Evolutionary conservation across 2,329 filamentous ascomycete genomes (phyloP), one percentile per base, ranked within the genome.

Genomic region (Xylaria sp.): DNA sequence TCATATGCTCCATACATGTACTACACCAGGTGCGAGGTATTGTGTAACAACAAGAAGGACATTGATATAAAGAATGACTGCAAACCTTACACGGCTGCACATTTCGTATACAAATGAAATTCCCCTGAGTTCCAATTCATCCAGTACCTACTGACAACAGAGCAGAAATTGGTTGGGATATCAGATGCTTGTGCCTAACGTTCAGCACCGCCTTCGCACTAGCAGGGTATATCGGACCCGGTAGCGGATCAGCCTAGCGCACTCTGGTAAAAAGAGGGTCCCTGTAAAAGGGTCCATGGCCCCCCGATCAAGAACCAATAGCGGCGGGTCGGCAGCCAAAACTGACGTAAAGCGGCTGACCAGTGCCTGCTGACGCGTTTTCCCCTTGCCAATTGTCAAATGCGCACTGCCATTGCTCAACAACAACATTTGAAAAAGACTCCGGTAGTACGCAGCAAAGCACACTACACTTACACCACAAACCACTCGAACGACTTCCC

Each of bases 331-430:
- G 28, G 56, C 28, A 37, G 41, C 46, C n/a, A 13, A 23, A 34
- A 51, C 52, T 67, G 65, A 67, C 65, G 65, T 67, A 56, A 67
- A 34, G 52, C 34, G 51, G 25, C 18, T 8, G 34, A 31, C 34
- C n/a, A 39, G 23, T 39, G 50, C 25, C 41, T 20, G 52, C 59
- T 54, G 65, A 67, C 65, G 58, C 59, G 65, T 67, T 39, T 57
- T 18, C 20, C 20, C 28, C 12, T 31, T 44, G 44, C 9, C 52
- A 51, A 15, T 15, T 34, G 55, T 28, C 46, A 31, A 1, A 20
- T 50, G 2, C 41, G 65, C 59, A 13, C 51, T 23, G 31, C 44
- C 55, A 60, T 60, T 52, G 55, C 54, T 10, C 18, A 48, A 20
- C 54, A 39, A 58, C 44, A 58, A 44, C 62, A 23, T 37, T 58